A percentile compares a stretch with the other conserved stretches of the same genome.
Conservation (phyloP, 1,284 basidiomycete genomes). For the Heterobasidion occidentale region DNA sequence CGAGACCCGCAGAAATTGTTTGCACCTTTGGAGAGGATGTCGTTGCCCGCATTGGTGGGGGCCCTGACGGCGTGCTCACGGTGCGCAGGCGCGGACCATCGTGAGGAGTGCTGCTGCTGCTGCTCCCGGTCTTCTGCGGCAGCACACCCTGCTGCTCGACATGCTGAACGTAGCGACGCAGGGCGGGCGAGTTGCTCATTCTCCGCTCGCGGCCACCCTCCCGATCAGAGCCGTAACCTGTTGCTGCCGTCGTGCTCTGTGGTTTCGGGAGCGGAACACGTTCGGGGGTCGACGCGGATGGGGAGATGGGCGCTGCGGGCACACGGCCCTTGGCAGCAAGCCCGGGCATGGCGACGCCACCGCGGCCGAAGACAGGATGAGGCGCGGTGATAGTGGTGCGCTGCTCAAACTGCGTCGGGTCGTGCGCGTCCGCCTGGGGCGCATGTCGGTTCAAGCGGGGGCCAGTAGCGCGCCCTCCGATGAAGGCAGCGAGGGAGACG, state of each 20-base stretch:
- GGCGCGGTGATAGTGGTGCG: constrained; percentile 38
- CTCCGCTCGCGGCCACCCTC: constrained; percentile 20
- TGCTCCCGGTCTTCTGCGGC: constrained; percentile 13
- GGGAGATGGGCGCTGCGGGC: constrained; percentile 13
- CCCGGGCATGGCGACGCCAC: constrained; percentile 67
- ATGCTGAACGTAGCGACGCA: constrained; percentile 27
- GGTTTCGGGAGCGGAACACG: not conserved
- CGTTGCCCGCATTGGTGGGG: constrained; percentile 1
- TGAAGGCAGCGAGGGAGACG: constrained; percentile 69
- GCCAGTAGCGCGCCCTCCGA: constrained; percentile 65
- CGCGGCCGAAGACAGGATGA: constrained; percentile 68
- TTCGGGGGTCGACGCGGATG: not conserved
- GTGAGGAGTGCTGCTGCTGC: constrained; percentile 3
- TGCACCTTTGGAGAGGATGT: constrained; percentile 8
- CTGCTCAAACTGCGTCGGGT: constrained; percentile 60
- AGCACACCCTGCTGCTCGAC: constrained; percentile 19
- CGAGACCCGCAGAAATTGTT: not conserved
- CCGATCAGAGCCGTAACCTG: not conserved
- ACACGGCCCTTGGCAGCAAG: constrained; percentile 31
- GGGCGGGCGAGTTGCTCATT: constrained; percentile 24
- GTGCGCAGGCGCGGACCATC: constrained; percentile 25
- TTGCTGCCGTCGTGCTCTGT: not conserved
- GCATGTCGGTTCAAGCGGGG: constrained; percentile 64
- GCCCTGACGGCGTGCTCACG: constrained; percentile 21
- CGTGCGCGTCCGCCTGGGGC: constrained; percentile 59